Percentiles rank a stretch among this genome's conserved stretches.
These are phyloP conservation scores for Brassica juncea DNA, from an alignment of 345 rosid genomes.

Conservation along the genomic window DNA sequence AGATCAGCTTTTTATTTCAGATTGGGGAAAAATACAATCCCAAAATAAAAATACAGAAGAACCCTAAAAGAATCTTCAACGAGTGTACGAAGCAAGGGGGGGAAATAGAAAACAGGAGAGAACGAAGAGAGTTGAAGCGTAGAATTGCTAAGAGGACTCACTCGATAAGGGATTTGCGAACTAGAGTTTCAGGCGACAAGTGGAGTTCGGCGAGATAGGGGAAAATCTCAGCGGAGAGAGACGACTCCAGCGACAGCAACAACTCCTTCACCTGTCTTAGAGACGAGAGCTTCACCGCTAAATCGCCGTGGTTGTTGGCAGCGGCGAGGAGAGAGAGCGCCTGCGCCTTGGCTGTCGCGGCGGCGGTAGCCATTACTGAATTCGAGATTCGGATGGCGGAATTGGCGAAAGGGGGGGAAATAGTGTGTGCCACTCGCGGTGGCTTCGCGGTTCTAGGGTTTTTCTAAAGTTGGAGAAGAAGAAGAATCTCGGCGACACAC, in stretches of 20 bases:
- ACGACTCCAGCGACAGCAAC: conserved; percentile 60
- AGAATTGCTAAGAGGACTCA: conserved; percentile 46
- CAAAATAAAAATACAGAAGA: not conserved
- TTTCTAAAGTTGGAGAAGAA: conserved; percentile 23
- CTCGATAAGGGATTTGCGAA: conserved; percentile 73
- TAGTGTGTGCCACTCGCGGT: not conserved
- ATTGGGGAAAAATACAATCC: not conserved
- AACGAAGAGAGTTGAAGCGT: not conserved
- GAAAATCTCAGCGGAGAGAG: conserved; percentile 73
- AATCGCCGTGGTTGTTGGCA: conserved; percentile 74
- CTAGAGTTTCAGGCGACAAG: conserved; percentile 68
- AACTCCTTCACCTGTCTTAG: conserved; percentile 77
- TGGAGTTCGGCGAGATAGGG: conserved; percentile 81
- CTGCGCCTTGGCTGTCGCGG: conserved; percentile 56
- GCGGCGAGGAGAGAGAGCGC: conserved; percentile 81
- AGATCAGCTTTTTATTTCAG: not conserved
- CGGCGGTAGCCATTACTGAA: conserved; percentile 47
- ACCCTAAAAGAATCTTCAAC: conserved; percentile 8
- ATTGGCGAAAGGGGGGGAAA: not conserved
- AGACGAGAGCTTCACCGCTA: conserved; percentile 89
- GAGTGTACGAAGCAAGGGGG: conserved; percentile 9
- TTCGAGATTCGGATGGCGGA: conserved; percentile 25
- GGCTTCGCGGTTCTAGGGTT: conserved; percentile 33
- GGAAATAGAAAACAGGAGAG: not conserved
- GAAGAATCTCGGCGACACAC: conserved; percentile 19